phyloP scores from a whole-genome alignment of 768 basidiomycete species.

The Rossbeevera mucosa region DNA sequence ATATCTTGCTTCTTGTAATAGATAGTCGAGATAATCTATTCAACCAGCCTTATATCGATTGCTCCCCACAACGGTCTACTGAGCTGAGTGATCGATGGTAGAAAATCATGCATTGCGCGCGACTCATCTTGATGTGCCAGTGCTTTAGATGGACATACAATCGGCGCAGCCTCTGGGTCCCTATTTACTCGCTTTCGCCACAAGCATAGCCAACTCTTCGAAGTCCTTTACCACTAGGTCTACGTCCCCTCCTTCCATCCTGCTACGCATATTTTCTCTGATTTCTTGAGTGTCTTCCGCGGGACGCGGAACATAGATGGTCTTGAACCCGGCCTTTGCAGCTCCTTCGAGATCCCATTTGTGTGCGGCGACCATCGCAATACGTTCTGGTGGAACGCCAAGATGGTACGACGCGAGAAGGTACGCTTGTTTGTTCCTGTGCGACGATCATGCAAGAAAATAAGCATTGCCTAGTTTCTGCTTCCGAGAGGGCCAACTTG shows the following conservation, averaged over 20 bases:
- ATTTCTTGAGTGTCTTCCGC: slow-evolving; percentile 38
- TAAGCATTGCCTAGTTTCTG: background rate
- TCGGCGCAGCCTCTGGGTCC: no score
- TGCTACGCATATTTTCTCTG: slow-evolving; percentile 35
- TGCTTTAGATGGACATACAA: background rate
- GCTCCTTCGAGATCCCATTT: slow-evolving; percentile 53
- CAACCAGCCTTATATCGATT: no score
- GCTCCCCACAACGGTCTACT: no score
- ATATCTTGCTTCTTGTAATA: no score
- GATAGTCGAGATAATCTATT: no score
- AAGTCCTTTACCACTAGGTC: slow-evolving; percentile 54
- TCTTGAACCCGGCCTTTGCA: slow-evolving; percentile 47
- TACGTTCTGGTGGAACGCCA: slow-evolving; percentile 37
- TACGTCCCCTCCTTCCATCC: slow-evolving; percentile 53
- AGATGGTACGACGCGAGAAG: slow-evolving; percentile 47
- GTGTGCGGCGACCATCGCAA: slow-evolving; percentile 67
- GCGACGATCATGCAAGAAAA: background rate
- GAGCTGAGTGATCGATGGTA: background rate
- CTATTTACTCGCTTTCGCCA: slow-evolving; percentile 13
- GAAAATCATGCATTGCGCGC: no score
- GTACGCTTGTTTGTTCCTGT: slow-evolving; percentile 46
- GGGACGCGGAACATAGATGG: slow-evolving; percentile 53
- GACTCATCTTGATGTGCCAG: background rate
- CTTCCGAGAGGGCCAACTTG: background rate
- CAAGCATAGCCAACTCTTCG: slow-evolving; percentile 39